Conservation (phyloP, 768 basidiomycete genomes). For the Xerocomus spinulosus region DNA sequence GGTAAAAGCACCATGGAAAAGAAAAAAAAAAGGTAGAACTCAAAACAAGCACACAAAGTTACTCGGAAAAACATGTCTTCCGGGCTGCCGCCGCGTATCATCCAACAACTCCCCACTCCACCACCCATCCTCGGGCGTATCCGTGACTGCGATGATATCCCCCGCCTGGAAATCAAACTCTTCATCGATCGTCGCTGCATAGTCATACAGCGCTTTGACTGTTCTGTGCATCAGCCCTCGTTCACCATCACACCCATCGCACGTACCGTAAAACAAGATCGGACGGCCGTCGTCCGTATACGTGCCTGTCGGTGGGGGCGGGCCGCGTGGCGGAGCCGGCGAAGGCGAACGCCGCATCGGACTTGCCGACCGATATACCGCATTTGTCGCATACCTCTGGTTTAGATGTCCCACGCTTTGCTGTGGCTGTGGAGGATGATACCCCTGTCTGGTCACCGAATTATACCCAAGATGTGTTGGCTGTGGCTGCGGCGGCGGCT, state of each 20-base stretch:
- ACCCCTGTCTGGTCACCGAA: slow-evolving; percentile 3
- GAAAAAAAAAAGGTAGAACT: not conserved
- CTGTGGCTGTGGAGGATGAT: too few relatives aligned
- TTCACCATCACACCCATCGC: slow-evolving; percentile 1
- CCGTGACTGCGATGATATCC: slow-evolving; percentile 93
- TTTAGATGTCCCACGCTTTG: slow-evolving; percentile 28
- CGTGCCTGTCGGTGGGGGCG: slow-evolving; percentile 58
- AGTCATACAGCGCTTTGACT: slow-evolving; percentile 92
- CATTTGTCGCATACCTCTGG: slow-evolving; percentile 26
- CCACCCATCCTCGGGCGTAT: slow-evolving; percentile 96
- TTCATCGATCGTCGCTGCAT: slow-evolving; percentile 77
- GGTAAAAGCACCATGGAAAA: not conserved
- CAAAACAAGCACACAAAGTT: slow-evolving; percentile 83
- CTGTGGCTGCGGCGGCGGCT: not conserved
- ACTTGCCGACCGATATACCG: slow-evolving; percentile 40
- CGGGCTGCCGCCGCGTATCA: slow-evolving; percentile 63
- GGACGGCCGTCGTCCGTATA: slow-evolving; percentile 78
- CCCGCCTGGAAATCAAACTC: slow-evolving; percentile 96
- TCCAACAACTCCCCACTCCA: slow-evolving; percentile 91
- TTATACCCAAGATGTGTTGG: not conserved
- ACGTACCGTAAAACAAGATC: slow-evolving; percentile 86
- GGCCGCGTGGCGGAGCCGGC: slow-evolving; percentile 38
- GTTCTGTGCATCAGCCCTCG: not conserved
- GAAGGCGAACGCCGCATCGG: slow-evolving; percentile 48
- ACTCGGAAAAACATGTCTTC: slow-evolving; percentile 80